Evolutionary conservation across 306 rosid genomes (phyloP), one percentile per base, ranked within the genome.

Genomic region (Trichosanthes cucumerina): DNA sequence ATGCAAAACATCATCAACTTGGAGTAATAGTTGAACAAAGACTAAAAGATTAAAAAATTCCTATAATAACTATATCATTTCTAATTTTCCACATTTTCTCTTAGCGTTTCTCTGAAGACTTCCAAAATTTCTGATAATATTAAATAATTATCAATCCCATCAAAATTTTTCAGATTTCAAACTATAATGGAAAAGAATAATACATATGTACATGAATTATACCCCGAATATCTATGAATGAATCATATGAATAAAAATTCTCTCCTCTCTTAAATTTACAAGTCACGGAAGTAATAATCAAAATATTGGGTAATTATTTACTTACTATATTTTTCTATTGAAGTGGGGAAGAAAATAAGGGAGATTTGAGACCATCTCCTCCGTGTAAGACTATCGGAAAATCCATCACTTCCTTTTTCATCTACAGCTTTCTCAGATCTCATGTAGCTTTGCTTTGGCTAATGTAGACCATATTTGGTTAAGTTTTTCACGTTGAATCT

Each of bases 321-420:
- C 77, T 18, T n/a, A 49, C 77, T 73, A 49, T 49, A 73, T 50
- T 73, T 73, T 72, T 16, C 44, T 73, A 73, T 46, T 28, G 59
- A 73, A 72, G 53, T 72, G 59, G 77, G 58, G 77, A 72, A 28
- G 77, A 47, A 16, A 73, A 49, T 23, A 73, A 46, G 24, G 77
- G 77, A 73, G 77, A 73, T 46, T 72, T 73, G 60, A 71, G 77
- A 71, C 9, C 58, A 71, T 71, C 77, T 71, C 77, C 58, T 71
- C 77, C 54, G 54, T 69, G 54, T 69, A 23, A 44, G 54, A 71
- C 77, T 71, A 14, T 64, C n/a, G 11, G 54, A 70, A 70, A 38
- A 70, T 41, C 56, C 76, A 71, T 69, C 19, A 69, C 75, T 69
- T 69, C 54, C 75, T 43, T 33, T 71, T 71, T 43, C 76, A 71